phyloP scores from a whole-genome alignment of 2,329 filamentous ascomycete species.

The Tricladium varicosporioides region DNA sequence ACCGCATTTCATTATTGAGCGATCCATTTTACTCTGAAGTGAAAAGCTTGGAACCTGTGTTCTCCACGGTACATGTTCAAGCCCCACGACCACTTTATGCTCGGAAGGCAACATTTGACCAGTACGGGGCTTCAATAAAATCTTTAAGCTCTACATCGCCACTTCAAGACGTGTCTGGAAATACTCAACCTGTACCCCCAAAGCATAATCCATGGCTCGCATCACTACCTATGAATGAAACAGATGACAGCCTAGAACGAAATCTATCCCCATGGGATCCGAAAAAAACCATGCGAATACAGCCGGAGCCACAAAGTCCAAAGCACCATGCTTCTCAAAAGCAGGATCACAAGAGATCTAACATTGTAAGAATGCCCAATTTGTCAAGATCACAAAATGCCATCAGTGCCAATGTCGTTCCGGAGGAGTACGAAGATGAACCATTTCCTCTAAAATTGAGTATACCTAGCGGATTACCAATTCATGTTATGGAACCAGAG shows the following conservation, averaged over 20 bases:
- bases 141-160: constrained; percentile 17
- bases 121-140: constrained; percentile 16
- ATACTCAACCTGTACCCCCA: constrained; percentile 12
- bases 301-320: constrained; percentile 11
- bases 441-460: constrained; percentile 7
- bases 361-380: constrained; percentile 27
- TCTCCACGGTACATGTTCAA: constrained; percentile 8
- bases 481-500: constrained; percentile 11
- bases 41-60: constrained; percentile 18
- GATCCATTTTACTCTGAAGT: constrained; percentile 28
- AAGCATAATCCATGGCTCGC: background rate
- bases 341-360: constrained; percentile 29
- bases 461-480: constrained; percentile 7
- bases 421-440: constrained; percentile 27
- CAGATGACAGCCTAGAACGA: background rate
- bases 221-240: background rate
- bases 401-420: constrained; percentile 20
- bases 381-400: constrained; percentile 22
- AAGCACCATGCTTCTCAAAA: constrained; percentile 7
- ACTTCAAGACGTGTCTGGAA: constrained; percentile 25
- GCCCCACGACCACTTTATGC: constrained; percentile 23
- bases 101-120: constrained; percentile 29
- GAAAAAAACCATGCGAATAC: constrained; percentile 21
- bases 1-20: constrained; percentile 12
- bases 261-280: constrained; percentile 32